Base-by-base conservation (phyloP, 2,329 filamentous ascomycete species). In the Botrytis elliptica region DNA sequence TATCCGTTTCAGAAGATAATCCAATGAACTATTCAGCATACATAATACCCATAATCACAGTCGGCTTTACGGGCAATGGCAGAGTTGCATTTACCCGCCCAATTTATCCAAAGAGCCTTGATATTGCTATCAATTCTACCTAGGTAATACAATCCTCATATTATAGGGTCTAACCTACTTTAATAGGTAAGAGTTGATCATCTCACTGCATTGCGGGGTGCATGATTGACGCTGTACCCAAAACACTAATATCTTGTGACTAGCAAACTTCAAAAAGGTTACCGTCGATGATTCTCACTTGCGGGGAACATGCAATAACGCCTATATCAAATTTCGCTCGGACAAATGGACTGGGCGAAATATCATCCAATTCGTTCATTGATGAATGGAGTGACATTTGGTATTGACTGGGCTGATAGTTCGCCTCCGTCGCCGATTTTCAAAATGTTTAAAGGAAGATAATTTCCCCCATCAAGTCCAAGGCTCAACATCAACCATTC, bases 71-170 rank as follows among this genome's bases (percentile, higher is more conserved):
- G 65, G 65, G n/a, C 46, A 33, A 52, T 25, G 12, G 25, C 7
- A 63, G 38, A 64, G 38, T 64, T 29, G 25, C 33, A 55, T 68
- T 57, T 68, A 57, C n/a, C 65, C 65, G 49, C 65, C 36, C 9
- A 40, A 68, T 57, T 68, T 68, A 68, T 68, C 65, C 65, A 68
- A 40, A 40, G 46, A 68, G 49, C 25, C 25, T 55, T 55, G 22
- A 68, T 55, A 57, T 57, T 68, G 16, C 49, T 49, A 29, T 57
- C 25, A 40, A 22, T 29, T 55, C 25, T 36, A 55, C 14, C 16
- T 29, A 29, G 49, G 16, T n/a, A 29, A 55, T 68, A 68, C 46
- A 4, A 68, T 14, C 29, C 36, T 55, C 42, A 68, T 68, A 12
- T 22, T 68, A 33, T 68, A 55, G 36, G 25, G 9, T 57, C 36